These are phyloP conservation scores for Aspergillus olivimuriae DNA, from an alignment of 495 filamentous ascomycete genomes.

Conservation along the genomic window DNA sequence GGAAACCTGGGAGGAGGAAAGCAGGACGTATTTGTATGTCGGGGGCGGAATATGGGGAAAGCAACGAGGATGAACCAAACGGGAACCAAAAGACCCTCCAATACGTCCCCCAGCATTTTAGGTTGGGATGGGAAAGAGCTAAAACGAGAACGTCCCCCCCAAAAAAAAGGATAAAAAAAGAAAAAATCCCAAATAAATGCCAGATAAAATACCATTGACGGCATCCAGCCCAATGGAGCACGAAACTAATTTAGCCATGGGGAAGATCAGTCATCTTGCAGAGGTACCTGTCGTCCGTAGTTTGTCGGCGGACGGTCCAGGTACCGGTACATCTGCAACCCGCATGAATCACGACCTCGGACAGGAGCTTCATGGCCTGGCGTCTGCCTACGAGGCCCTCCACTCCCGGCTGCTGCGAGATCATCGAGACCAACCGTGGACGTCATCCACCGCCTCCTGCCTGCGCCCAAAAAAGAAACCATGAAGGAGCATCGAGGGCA, in stretches of 20 bases:
- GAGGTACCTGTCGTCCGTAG: no score
- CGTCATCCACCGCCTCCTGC: no score
- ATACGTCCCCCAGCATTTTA: not conserved
- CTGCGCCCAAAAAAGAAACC: slow-evolving; percentile 3
- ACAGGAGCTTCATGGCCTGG: no score
- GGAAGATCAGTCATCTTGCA: slow-evolving; percentile 13
- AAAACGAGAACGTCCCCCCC: no score
- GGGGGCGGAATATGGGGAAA: not conserved
- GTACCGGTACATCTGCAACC: no score
- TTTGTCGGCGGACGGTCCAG: no score
- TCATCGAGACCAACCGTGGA: no score
- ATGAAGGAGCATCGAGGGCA: not conserved
- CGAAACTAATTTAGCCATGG: not conserved
- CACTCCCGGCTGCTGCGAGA: no score
- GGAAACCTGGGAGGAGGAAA: slow-evolving; percentile 4
- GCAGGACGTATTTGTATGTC: slow-evolving; percentile 8
- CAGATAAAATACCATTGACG: slow-evolving; percentile 1
- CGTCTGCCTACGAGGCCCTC: no score
- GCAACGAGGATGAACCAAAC: not conserved
- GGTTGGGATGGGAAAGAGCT: no score
- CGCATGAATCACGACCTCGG: no score
- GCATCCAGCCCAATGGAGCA: not conserved
- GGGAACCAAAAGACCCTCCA: no score
- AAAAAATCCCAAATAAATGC: slow-evolving; percentile 3
- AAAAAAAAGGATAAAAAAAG: not conserved